Base-by-base conservation (phyloP, 345 rosid species). In the Bruguiera gymnorhiza region DNA sequence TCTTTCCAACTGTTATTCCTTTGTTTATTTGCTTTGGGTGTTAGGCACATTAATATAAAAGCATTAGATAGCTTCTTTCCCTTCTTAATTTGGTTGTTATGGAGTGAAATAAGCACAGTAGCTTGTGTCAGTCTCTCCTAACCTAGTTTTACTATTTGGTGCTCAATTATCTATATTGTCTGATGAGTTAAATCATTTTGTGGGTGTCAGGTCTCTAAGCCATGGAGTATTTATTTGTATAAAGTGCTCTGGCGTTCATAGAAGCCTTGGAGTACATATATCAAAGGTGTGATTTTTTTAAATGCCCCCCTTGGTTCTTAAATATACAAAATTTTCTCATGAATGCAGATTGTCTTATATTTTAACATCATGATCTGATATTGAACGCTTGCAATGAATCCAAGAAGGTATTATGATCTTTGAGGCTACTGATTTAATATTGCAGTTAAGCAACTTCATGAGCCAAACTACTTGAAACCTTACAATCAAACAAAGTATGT, bases 181-280 rank as follows among this genome's bases (percentile, higher is more conserved):
- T 69, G 37, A 69, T 74, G 65, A 80, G 61, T 39, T 50, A 51
- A 43, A n/a, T 70, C 60, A 34, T 71, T 71, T 81, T 39, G 23
- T 78, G 69, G 55, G 60, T 75, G 56, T 75, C 88, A 95, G 99
- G 77, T 95, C 99, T 18, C 55, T 86, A 73, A 92, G 71, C 66
- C 73, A 79, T 18, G 99, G 99, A 78, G 97, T 88, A 15, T 86
- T 89, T 78, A 83, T 95, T 76, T 95, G 99, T 84, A 95, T 95
- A 57, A 95, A 95, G 84, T 95, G 99, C 76, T 92, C 99, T 66
- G 99, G 99, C 71, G 81, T 90, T 48, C 99, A 95, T 78, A 83
- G 99, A 82, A 88, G 98, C 88, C 98, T 95, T 78, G 99, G 99
- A 67, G 97, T 88, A 63, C 99, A 95, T 79, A 85, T 92, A 81